These are phyloP conservation scores for Coelastrella sp. DNA, from an alignment of 139 green algal genomes.

Conservation along the genomic window DNA sequence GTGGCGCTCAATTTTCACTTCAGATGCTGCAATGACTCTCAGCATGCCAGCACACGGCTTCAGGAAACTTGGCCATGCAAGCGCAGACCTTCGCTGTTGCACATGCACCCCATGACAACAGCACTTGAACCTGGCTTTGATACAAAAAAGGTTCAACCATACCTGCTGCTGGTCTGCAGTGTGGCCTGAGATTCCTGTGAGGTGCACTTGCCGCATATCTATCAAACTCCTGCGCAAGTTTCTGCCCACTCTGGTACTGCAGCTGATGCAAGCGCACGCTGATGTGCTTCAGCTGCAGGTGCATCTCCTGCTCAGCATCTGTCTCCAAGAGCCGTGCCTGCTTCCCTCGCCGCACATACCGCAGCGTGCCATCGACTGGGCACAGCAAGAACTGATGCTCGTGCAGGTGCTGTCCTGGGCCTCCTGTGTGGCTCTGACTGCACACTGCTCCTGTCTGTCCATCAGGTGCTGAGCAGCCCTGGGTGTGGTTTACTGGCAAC, in stretches of 20 bases:
- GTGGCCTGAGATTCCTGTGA: constrained; percentile 72
- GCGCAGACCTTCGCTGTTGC: too few species aligned
- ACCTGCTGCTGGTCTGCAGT: constrained; percentile 30
- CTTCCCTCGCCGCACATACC: constrained; percentile 70
- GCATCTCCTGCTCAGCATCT: constrained; percentile 58
- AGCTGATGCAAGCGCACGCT: constrained; percentile 61
- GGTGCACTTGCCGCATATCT: constrained; percentile 69
- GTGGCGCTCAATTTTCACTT: not conserved
- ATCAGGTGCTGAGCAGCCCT: not conserved
- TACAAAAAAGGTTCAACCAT: not conserved
- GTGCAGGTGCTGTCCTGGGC: not conserved
- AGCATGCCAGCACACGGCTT: not conserved
- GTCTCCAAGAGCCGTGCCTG: constrained; percentile 57
- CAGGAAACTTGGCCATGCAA: not conserved
- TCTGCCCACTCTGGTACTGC: constrained; percentile 84
- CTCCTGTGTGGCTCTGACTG: not conserved
- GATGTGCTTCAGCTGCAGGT: constrained; percentile 59
- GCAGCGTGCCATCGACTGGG: constrained; percentile 73
- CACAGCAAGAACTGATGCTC: constrained; percentile 75
- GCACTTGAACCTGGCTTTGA: not conserved
- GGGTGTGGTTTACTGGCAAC: constrained; percentile 55
- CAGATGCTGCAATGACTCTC: not conserved
- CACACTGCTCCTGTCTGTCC: not conserved
- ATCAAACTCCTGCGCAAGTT: constrained; percentile 80
- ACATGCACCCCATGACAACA: not conserved